Evolutionary conservation across 1,139 yeast genomes (phyloP).

Genomic region (Blastobotrys apis): DNA sequence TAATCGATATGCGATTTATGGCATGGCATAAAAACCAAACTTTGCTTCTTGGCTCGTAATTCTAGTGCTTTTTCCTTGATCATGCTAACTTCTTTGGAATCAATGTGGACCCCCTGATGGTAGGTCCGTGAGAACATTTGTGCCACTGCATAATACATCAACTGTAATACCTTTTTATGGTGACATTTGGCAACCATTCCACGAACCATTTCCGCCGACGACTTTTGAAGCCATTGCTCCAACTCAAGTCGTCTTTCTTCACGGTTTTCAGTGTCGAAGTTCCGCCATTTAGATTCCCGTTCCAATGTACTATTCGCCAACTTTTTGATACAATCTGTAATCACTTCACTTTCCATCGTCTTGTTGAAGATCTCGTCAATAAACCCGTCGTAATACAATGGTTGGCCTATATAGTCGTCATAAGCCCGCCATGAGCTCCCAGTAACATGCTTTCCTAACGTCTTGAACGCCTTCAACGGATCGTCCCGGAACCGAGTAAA

Average conservation of each 20-base stretch:
- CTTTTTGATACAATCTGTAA: slow-evolving; percentile 30
- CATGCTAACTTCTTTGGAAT: slow-evolving; percentile 33
- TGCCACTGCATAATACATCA: slow-evolving; percentile 38
- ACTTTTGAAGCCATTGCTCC: slow-evolving; percentile 31
- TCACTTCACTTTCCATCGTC: slow-evolving; percentile 32
- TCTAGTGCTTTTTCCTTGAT: slow-evolving; percentile 36
- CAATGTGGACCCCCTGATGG: slow-evolving; percentile 43
- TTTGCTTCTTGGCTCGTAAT: slow-evolving; percentile 36
- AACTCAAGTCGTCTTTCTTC: slow-evolving; percentile 27
- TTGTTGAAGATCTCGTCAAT: slow-evolving; percentile 30
- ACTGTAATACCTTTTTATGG: slow-evolving; percentile 31
- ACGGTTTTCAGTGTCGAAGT: slow-evolving; percentile 21
- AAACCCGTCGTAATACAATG: slow-evolving; percentile 35
- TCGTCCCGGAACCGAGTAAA: slow-evolving; percentile 36
- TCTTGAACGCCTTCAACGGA: slow-evolving; percentile 34
- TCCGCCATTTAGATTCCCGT: slow-evolving; percentile 28
- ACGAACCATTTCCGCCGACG: slow-evolving; percentile 33
- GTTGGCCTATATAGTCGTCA: slow-evolving; percentile 38
- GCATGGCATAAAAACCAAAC: slow-evolving; percentile 43
- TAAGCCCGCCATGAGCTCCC: slow-evolving; percentile 40
- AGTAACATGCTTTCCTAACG: slow-evolving; percentile 31
- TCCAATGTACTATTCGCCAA: slow-evolving; percentile 34
- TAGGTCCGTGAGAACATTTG: slow-evolving; percentile 40
- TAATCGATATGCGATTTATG: slow-evolving; percentile 67
- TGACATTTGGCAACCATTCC: slow-evolving; percentile 38